These are phyloP conservation scores for Oidiodendron maius DNA, from an alignment of 495 filamentous ascomycete genomes.

Conservation along the genomic window DNA sequence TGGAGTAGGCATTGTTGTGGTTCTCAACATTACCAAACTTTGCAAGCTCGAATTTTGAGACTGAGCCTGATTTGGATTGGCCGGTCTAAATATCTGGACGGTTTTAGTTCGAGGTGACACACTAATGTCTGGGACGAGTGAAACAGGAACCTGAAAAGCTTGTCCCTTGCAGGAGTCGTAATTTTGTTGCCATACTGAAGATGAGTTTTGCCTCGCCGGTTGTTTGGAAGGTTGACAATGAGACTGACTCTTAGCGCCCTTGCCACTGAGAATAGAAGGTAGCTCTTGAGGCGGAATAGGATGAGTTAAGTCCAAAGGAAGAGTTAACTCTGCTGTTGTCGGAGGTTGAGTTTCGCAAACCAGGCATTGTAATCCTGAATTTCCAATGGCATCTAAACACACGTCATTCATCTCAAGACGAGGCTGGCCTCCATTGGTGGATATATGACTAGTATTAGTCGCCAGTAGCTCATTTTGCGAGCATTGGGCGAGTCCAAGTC, in stretches of 20 bases:
- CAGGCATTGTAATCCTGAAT: neutral
- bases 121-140: neutral
- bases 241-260: no score
- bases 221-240: no score
- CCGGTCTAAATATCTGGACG: neutral
- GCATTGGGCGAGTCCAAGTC: neutral
- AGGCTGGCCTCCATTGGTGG: no score
- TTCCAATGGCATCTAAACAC: neutral
- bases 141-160: neutral
- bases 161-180: neutral
- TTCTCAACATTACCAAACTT: no score
- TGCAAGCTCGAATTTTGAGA: neutral
- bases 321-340: neutral
- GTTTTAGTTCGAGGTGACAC: slow-evolving; percentile 1
- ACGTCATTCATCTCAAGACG: neutral
- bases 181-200: neutral
- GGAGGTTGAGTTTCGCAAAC: no score
- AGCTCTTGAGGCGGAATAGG: no score
- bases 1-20: no score
- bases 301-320: neutral
- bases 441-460: neutral
- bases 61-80: neutral
- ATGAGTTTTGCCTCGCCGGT: neutral
- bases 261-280: no score
- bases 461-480: slow-evolving; percentile 7